Evolutionary conservation across 202 grass and related monocot species (phyloP).

Genomic region (Zizania palustris): DNA sequence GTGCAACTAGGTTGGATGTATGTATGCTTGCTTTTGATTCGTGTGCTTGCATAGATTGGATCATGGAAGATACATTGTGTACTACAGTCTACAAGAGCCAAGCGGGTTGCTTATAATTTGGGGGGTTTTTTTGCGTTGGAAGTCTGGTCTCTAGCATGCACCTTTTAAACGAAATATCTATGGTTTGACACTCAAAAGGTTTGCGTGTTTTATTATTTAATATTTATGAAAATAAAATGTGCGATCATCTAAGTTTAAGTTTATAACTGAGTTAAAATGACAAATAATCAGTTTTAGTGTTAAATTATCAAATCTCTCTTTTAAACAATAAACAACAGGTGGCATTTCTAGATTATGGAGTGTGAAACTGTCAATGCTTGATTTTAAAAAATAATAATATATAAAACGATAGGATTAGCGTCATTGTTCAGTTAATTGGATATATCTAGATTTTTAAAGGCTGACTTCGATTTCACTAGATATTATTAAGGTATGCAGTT

Average conservation of each 20-base stretch:
- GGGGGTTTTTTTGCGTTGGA: not conserved
- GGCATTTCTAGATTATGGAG: not conserved
- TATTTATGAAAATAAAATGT: too few species aligned
- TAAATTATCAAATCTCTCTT: too few species aligned
- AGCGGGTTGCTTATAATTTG: not conserved
- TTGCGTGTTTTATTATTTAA: too few species aligned
- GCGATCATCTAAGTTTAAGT: too few species aligned
- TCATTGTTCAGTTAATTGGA: not conserved
- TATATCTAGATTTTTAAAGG: not conserved
- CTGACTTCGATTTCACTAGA: not conserved
- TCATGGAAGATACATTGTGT: not conserved
- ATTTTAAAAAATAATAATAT: not conserved
- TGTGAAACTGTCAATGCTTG: not conserved
- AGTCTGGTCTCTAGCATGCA: not conserved
- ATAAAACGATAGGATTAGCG: too few species aligned
- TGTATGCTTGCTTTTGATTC: not conserved
- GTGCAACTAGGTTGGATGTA: not conserved
- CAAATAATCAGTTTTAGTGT: too few species aligned
- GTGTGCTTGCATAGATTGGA: not conserved
- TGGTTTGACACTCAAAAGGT: too few species aligned
- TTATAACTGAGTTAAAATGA: too few species aligned
- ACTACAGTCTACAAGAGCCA: too few species aligned
- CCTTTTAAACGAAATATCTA: not conserved
- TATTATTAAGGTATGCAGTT: not conserved
- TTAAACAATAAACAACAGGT: not conserved